Evolutionary conservation across 768 basidiomycete genomes (phyloP), one percentile per base, ranked within the genome.

Genomic region (Russula foetens): DNA sequence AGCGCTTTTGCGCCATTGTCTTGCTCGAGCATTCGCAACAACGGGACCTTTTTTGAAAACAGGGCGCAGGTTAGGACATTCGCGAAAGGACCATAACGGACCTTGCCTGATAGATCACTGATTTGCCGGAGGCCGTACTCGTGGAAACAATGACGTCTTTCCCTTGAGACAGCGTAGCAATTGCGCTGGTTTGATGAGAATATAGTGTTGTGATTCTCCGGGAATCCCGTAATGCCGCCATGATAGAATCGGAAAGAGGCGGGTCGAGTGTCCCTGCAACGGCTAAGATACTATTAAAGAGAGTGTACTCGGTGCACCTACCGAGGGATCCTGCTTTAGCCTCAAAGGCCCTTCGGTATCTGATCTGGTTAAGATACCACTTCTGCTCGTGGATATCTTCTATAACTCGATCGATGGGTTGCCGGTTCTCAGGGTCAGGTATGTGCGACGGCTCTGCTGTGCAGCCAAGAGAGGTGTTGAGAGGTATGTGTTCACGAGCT

Each of bases 121-220:
- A 92, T 74, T 92, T 93, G 3, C 91, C 91, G 4, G 90, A 92
- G 7, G 92, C 92, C 8, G 93, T 96, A 63, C 86, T 87, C 0
- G 92, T 95, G 5, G 91, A 93, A 29, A 94, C 88, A 38, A 95
- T 89, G 26, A 93, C 90, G 70, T 92, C 77, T 56, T 79, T 79
- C 7, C 81, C 81, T 53, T 69, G 67, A 15, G 75, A 71, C 11
- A 92, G 75, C 0, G 83, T 79, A 63, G 82, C 79, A 62, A 95
- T 85, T 2, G 92, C 89, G 26, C 76, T 75, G 12, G 82, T 82
- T 73, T 95, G 92, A 58, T 85, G 84, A 56, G 71, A 68, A 64
- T 92, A 96, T 19, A 94, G 69, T 1, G 78, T 73, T 3, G 70
- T 71, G 43, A 94, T 90, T 38, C 80, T 81, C 60, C 86, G 77